Evolutionary conservation across 768 basidiomycete species (phyloP), one percentile per base, ranked within the genome.

Genomic region (Amanita inopinata): DNA sequence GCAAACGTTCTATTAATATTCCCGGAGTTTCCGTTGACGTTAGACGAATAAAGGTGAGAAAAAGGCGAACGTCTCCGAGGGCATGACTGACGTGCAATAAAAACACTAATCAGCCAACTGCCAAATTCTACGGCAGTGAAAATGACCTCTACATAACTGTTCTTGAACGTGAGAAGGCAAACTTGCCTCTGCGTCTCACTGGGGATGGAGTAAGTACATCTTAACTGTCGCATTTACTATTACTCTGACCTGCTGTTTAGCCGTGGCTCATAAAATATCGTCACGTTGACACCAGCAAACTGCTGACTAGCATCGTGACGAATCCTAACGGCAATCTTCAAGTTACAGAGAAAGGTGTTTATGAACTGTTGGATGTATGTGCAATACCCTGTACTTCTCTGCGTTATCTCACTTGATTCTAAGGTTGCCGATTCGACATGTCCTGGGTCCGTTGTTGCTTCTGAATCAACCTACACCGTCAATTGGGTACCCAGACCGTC

Each of bases 391-490:
- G 15, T 24, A 5, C 31, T 17, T 10, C 3, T 37, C 15, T 33
- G 34, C 33, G 20, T 37, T 46, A 39, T 48, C 40, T 44, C 9
- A 28, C 30, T 8, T 48, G 70, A 62, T 65, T 11, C 51, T n/a
- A n/a, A 90, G 83, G 78, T 98, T 32, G 59, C 69, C 5, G 96
- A 97, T 56, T 76, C 78, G 1, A 83, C 87, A 61, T 99, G 94
- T 55, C 77, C 83, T 15, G 94, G 94, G 8, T 61, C 68, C 17
- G 70, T 97, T 12, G 52, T 75, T 17, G 45, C 64, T 2, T 73
- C 73, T 22, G 80, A 79, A 17, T 67, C 73, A 0, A 76, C 67
- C 0, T 96, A 82, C 53, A 57, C 63, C 25, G 83, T 98, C 12
- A 73, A 78, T 38, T 91, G 84, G 77, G 71, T 94, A 11, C 80